phyloP scores from a whole-genome alignment of 2,329 filamentous ascomycete genomes.

The Fusarium compactum region DNA sequence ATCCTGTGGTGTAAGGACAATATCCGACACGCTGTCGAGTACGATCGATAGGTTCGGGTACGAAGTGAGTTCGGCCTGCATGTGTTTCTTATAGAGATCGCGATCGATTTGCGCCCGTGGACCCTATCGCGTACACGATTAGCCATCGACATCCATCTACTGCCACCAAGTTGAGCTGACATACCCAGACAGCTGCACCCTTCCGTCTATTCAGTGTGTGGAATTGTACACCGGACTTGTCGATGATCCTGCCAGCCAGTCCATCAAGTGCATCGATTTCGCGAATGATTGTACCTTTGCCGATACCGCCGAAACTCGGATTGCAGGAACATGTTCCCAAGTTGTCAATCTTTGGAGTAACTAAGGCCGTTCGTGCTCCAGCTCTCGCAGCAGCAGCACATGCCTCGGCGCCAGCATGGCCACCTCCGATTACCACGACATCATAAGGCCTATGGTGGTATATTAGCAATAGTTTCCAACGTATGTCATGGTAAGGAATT shows the following conservation, averaged over 20 bases:
- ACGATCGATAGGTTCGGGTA: constrained; percentile 86
- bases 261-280: constrained; percentile 97
- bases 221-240: constrained; percentile 96
- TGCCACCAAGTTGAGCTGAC: constrained; percentile 25
- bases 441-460: constrained; percentile 74
- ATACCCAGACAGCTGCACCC: constrained; percentile 90
- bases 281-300: constrained; percentile 94
- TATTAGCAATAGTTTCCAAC: constrained; percentile 21
- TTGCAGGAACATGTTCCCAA: constrained; percentile 97
- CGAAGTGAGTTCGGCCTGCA: constrained; percentile 84
- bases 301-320: constrained; percentile 97
- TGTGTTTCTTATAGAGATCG: constrained; percentile 86
- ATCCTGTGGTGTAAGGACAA: constrained; percentile 70
- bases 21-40: constrained; percentile 90
- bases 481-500: constrained; percentile 13
- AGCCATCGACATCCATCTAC: background rate
- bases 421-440: constrained; percentile 95
- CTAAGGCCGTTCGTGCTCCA: constrained; percentile 87
- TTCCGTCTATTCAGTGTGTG: constrained; percentile 88
- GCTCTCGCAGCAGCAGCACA: constrained; percentile 89
- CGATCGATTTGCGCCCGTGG: constrained; percentile 96
- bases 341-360: constrained; percentile 90
- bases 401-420: constrained; percentile 95
- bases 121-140: constrained; percentile 61
- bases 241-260: constrained; percentile 86